These are phyloP conservation scores for Dryas integrifolia DNA, from an alignment of 331 rosid species.

Conservation along the genomic window DNA sequence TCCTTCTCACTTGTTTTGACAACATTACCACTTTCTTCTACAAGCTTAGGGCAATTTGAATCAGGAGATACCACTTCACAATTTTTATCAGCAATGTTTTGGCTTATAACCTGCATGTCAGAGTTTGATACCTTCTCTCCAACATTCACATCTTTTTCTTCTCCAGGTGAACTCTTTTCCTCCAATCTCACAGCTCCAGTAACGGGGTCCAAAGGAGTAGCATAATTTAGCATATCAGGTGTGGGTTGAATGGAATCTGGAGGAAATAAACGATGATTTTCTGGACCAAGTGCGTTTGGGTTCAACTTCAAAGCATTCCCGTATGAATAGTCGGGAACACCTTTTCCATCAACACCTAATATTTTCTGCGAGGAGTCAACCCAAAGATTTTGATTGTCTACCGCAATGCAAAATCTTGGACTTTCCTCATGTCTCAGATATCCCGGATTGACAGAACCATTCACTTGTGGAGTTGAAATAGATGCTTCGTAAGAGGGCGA, in stretches of 20 bases:
- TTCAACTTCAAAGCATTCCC: conserved; percentile 49
- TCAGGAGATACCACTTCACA: conserved; percentile 34
- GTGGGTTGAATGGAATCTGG: conserved; percentile 39
- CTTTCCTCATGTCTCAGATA: conserved; percentile 49
- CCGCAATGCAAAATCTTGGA: conserved; percentile 53
- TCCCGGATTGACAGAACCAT: conserved; percentile 62
- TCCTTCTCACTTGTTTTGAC: conserved; percentile 39
- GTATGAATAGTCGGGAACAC: conserved; percentile 49
- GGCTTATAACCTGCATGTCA: conserved; percentile 32
- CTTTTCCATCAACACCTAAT: conserved; percentile 54
- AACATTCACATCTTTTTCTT: conserved; percentile 34
- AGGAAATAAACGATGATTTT: conserved; percentile 41
- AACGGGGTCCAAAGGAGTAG: conserved; percentile 32
- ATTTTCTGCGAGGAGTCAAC: conserved; percentile 66
- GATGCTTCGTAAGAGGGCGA: conserved; percentile 61
- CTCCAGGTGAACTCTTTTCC: conserved; percentile 34
- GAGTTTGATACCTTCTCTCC: conserved; percentile 35
- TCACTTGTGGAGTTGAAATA: conserved; percentile 45
- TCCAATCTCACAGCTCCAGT: conserved; percentile 39
- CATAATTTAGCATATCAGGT: conserved; percentile 32
- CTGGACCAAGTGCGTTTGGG: conserved; percentile 38
- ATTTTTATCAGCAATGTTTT: conserved; percentile 34
- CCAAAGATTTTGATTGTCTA: conserved; percentile 61
- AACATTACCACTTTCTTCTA: conserved; percentile 35
- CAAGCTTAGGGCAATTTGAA: conserved; percentile 34